A percentile compares a stretch with the other conserved stretches of the same genome.
Conservation (phyloP, 2,329 filamentous ascomycete species). For the Hortaea werneckii region DNA sequence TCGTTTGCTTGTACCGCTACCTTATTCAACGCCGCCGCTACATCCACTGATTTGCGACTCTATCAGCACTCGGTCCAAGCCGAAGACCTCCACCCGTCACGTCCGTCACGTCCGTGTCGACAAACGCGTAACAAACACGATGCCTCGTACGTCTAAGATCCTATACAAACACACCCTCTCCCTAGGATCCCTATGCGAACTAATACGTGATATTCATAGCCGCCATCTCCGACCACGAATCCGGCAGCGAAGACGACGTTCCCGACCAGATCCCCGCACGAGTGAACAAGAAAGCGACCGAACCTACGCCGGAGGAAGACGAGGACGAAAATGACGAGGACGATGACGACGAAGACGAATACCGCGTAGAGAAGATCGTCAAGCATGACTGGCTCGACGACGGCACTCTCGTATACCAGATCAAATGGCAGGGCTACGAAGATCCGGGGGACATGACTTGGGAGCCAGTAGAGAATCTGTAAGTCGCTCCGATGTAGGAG, state of each 20-base stretch:
- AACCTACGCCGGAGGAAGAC: constrained; percentile 22
- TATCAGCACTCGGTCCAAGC: too few relatives aligned
- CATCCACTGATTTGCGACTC: too few relatives aligned
- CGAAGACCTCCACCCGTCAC: too few relatives aligned
- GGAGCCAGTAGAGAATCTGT: constrained; percentile 69
- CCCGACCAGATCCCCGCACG: constrained; percentile 10
- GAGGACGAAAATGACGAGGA: constrained; percentile 30
- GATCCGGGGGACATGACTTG: constrained; percentile 62
- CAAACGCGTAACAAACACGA: too few relatives aligned
- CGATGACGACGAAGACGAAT: constrained; percentile 47
- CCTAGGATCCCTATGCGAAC: too few relatives aligned
- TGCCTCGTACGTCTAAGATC: too few relatives aligned
- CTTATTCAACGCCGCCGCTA: too few relatives aligned
- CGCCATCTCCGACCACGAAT: constrained; percentile 23
- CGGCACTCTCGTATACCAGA: constrained; percentile 51
- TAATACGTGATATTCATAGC: neutral
- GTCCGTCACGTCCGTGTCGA: too few relatives aligned
- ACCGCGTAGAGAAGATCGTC: constrained; percentile 63
- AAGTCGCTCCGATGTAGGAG: neutral
- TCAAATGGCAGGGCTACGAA: constrained; percentile 75
- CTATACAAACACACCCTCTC: too few relatives aligned
- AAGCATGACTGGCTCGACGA: constrained; percentile 52
- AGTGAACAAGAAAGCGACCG: neutral
- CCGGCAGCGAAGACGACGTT: constrained; percentile 18
- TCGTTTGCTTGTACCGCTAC: too few relatives aligned